Evolutionary conservation across 2,329 filamentous ascomycete genomes (phyloP).

Genomic region (Aspergillus vadensis): DNA sequence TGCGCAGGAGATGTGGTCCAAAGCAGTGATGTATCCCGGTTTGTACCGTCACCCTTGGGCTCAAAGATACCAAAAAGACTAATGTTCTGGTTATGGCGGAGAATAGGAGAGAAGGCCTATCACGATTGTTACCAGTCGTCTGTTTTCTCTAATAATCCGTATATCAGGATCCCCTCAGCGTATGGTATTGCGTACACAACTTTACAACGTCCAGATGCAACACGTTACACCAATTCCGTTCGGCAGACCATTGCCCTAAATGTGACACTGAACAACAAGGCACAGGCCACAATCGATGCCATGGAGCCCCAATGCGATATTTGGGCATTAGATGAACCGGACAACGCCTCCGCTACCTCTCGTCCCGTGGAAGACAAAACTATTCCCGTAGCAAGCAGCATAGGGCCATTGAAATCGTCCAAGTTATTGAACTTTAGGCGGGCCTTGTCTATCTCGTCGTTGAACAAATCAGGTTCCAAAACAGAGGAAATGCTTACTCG

Average conservation of each 20-base stretch:
- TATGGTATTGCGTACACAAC: neutral
- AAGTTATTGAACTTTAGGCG: neutral
- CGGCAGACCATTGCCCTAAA: neutral
- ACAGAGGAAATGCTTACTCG: neutral
- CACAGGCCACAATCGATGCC: neutral
- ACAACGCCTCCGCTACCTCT: neutral
- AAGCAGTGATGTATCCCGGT: slow-evolving; percentile 11
- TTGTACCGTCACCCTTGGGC: neutral
- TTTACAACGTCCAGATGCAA: neutral
- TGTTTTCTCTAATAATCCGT: slow-evolving; percentile 4
- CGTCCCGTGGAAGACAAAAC: neutral
- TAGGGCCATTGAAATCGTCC: neutral
- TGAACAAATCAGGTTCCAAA: neutral
- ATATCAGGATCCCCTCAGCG: neutral
- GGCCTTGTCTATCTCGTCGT: neutral
- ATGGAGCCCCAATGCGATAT: slow-evolving; percentile 5
- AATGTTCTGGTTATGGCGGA: neutral
- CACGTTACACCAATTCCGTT: neutral
- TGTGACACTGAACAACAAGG: neutral
- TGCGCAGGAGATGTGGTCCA: slow-evolving; percentile 9
- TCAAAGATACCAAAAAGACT: neutral
- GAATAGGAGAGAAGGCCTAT: slow-evolving; percentile 4
- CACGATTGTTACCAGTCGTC: slow-evolving; percentile 1
- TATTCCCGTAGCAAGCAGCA: neutral
- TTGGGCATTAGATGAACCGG: neutral